Percentiles rank a stretch among this genome's conserved stretches.
phyloP scores from a whole-genome alignment of 441 rosid genomes.

The Aquilaria agallochum region DNA sequence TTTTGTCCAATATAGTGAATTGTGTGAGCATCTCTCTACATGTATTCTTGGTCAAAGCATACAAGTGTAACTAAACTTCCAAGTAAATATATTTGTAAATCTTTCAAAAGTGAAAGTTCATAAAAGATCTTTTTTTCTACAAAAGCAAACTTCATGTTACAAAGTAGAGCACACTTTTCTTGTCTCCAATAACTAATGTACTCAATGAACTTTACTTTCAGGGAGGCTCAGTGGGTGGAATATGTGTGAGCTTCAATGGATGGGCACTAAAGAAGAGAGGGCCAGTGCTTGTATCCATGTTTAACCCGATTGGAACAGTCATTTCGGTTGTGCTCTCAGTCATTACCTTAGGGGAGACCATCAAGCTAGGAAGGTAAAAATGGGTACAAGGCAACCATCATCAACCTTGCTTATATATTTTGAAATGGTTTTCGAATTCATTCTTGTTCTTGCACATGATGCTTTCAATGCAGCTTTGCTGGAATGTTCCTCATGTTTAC shows the following conservation, averaged over 20 bases:
- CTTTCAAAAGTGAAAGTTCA: no score
- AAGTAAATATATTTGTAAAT: no score
- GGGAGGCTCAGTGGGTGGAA: conserved; percentile 63
- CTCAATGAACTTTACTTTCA: conserved; percentile 13
- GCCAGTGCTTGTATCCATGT: conserved; percentile 78
- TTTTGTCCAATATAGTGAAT: no score
- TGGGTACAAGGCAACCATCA: no score
- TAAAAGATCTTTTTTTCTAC: no score
- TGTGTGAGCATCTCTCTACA: no score
- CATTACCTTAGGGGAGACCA: conserved; percentile 48
- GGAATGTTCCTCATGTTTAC: conserved; percentile 72
- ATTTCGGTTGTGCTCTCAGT: conserved; percentile 56
- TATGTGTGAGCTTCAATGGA: conserved; percentile 67
- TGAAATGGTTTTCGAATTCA: no score
- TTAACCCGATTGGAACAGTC: conserved; percentile 69
- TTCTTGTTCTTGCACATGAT: neutral
- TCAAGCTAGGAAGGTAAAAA: conserved; percentile 62
- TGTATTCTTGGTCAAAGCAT: no score
- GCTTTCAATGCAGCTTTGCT: conserved; percentile 40
- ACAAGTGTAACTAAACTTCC: no score
- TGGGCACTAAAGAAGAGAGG: conserved; percentile 94
- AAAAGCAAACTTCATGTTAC: no score
- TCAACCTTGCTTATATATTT: neutral
- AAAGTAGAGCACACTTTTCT: no score
- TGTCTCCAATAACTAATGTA: no score